phyloP scores from a whole-genome alignment of 2,329 filamentous ascomycete genomes.

The Curvularia sp. region DNA sequence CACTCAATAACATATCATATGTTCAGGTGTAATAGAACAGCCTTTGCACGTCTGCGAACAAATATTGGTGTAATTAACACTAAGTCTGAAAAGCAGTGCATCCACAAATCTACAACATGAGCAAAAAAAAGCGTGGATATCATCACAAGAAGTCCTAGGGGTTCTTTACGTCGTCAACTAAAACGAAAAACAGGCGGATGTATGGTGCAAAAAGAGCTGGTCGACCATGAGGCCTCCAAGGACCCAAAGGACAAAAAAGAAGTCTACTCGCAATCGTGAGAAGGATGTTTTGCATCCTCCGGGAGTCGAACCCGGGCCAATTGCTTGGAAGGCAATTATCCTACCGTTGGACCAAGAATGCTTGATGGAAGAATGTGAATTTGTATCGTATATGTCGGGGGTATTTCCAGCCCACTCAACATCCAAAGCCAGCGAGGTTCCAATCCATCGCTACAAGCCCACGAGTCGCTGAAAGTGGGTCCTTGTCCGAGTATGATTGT shows the following conservation, averaged over 20 bases:
- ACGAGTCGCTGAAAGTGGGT: neutral
- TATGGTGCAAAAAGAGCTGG: neutral
- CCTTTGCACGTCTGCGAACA: neutral
- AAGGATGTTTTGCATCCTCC: slow-evolving; percentile 11
- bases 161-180: no score
- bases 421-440: neutral
- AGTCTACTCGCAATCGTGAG: slow-evolving; percentile 7
- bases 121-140: neutral
- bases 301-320: slow-evolving; percentile 12
- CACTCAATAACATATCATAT: neutral
- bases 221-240: neutral
- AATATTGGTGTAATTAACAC: neutral
- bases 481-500: neutral
- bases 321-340: slow-evolving; percentile 13
- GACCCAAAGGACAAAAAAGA: neutral
- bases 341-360: slow-evolving; percentile 12
- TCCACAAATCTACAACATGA: neutral
- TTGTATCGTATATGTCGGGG: neutral
- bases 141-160: neutral
- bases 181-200: neutral
- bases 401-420: no score
- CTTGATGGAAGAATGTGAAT: neutral
- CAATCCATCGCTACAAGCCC: neutral
- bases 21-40: neutral
- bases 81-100: neutral